Base-by-base conservation (phyloP, 208 protist species). In the Trypanosoma caninum region DNA sequence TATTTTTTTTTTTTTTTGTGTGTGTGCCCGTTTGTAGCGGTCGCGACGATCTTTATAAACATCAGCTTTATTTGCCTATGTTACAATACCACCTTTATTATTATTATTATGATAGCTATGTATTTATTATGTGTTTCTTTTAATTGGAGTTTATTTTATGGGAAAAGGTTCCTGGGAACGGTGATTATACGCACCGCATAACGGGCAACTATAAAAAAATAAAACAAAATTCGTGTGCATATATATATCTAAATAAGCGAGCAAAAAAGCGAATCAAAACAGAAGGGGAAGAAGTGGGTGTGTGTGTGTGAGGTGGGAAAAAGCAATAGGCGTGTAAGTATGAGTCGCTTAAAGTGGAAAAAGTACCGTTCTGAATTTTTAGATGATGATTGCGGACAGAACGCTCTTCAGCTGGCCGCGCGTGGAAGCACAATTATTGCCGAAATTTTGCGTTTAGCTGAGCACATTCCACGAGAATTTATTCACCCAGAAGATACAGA, bases 401-500 rank as follows among this genome's bases (percentile, higher is more conserved):
- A 90, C 55, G 60, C 96, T 1, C 64, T 98, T 34, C 75, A 89
- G 33, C 60, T 98, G 0, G 95, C 94, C 0, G 79, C 87, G 10
- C 64, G 93, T 48, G 97, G 95, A n/a, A 97, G 80, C 65, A 76
- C 89, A 7, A 97, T 98, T 28, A 90, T 98, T 47, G 94, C 95
- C 14, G 97, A 98, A 50, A 67, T 99, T 37, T 70, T 97, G 27
- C 84, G 94, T 25, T 76, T 99, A 1, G 64, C 80, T 11, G 80
- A 93, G 44, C 68, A 97, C 67, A 94, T 99, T 14, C 97, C 97
- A 2, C n/a, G 51, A 3, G 87, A 91, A 18, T 98, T 97, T 64
- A 66, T 64, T 11, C 22, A 63, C 18, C 78, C 83, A 2, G 35
- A 62, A 14, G 40, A 60, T 5, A 76, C 81, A 4, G 78, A 88